Base-by-base conservation (phyloP, 2,329 filamentous ascomycete genomes). In the Epichloe sibirici region DNA sequence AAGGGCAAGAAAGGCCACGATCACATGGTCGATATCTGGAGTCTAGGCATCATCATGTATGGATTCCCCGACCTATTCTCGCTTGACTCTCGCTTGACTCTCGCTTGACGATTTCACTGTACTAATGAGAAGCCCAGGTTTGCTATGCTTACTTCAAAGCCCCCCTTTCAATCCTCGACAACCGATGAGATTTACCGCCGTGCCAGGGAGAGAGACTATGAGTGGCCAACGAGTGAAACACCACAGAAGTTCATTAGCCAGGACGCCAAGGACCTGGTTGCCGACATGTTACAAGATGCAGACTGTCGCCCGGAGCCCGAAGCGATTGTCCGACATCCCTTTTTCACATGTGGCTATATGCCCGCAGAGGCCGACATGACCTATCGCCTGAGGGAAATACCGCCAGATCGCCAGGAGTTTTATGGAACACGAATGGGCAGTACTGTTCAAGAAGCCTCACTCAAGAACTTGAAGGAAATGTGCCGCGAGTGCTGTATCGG, bases 21-120 rank as follows among this genome's bases (percentile, higher is more conserved):
- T 59, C 90, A 97, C 65, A 95, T 94, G 74, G 93, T 98, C 3
- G 93, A 98, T 66, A 88, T 98, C 52, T 98, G 94, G 94, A 95
- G 91, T 45, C 77, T 98, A 64, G 93, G 94, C 21, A 93, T 98
- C 59, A 98, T 98, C 66, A 90, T 94, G 83, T 90, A 73, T 73
- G 82, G 62, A 31, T 2, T 48, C 12, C n/a, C 43, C 34, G 25
- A 5, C 3, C 39, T 12, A 28, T 6, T n/a, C 11, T 42, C 13
- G 5, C 38, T 45, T 40, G 44, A 45, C 13, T n/a, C 11, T 42
- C 13, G 5, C 38, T 45, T 40, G 44, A 45, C 13, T n/a, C 11
- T 42, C 13, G 5, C 38, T 45, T 40, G 44, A 45, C 13, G 6
- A 28, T 34, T 13, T 40, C 23, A 13, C 39, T 35, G 47, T 46